phyloP scores from a whole-genome alignment of 495 filamentous ascomycete species.

The Aspergillus bridgeri region DNA sequence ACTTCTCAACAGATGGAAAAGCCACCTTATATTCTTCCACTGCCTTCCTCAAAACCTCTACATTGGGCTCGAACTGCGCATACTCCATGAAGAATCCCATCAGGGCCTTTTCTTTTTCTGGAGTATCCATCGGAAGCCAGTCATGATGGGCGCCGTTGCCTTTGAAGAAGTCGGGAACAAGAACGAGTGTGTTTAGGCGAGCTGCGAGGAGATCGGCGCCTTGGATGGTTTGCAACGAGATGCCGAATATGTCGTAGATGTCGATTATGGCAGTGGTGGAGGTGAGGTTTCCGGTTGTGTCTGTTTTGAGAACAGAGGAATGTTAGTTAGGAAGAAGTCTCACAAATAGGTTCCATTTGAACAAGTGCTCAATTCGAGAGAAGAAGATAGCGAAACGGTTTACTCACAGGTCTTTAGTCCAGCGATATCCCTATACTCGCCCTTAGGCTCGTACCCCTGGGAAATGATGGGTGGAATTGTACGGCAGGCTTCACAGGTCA shows the following conservation, averaged over 20 bases:
- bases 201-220: constrained; percentile 52
- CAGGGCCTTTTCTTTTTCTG: constrained; percentile 39
- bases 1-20: constrained; percentile 34
- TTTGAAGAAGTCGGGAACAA: constrained; percentile 48
- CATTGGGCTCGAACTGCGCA: constrained; percentile 24
- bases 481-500: constrained; percentile 61
- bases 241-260: constrained; percentile 56
- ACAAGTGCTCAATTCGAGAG: no score
- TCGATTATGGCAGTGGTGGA: constrained; percentile 41
- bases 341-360: no score
- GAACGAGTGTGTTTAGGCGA: constrained; percentile 32
- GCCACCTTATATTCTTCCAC: constrained; percentile 20
- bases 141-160: constrained; percentile 29
- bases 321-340: no score
- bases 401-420: constrained; percentile 66
- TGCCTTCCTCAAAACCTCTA: constrained; percentile 21
- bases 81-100: constrained; percentile 24
- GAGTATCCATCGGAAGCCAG: constrained; percentile 39
- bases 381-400: no score
- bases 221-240: constrained; percentile 47
- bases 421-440: constrained; percentile 58
- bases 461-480: constrained; percentile 65
- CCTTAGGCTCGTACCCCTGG: constrained; percentile 61
- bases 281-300: constrained; percentile 38
- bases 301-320: no score